Evolutionary conservation across 2,329 filamentous ascomycete genomes (phyloP), one percentile per base, ranked within the genome.

Genomic region (Fusarium piperis): DNA sequence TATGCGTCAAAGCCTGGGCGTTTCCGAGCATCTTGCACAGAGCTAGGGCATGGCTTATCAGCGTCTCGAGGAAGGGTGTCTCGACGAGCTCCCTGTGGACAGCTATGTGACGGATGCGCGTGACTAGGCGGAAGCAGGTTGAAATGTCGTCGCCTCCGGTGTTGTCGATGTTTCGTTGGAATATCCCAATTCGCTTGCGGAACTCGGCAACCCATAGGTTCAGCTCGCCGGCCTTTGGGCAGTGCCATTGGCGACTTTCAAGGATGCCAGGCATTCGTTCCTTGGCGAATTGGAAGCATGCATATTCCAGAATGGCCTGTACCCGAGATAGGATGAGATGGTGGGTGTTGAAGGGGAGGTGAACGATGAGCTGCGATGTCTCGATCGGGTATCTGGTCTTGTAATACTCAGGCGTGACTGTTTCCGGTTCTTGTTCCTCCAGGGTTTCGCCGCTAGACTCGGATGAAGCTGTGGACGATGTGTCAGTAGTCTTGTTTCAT

Each of bases 151-250:
- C 15, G 1, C 12, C 28, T 15, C 26, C 26, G 1, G 15, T 18
- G 2, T 11, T 41, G 16, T 12, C 12, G 4, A 30, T 6, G 7
- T 51, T 7, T 8, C 18, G 1, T 3, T 20, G 1, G 1, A 71
- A n/a, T 6, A 9, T 3, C 8, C 23, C 20, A 4, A 4, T 18
- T 7, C 9, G 46, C 2, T 15, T 7, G 8, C 7, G 6, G 0
- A 71, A 48, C 4, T 66, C 16, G 5, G 10, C 1, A 3, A 36
- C 13, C 68, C 69, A 71, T 9, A 36, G 3, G 9, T 56, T 63
- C 2, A 72, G 57, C 35, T 71, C 69, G 4, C 46, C 65, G 2
- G 61, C 55, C 4, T 61, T 44, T 1, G 65, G 32, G 7, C 68
- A 62, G 5, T 36, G 10, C 69, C 69, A 71, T 0, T 10, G 12